These are phyloP conservation scores for Apiospora kogelbergensis DNA, from an alignment of 2,329 filamentous ascomycete genomes.

Conservation along the genomic window DNA sequence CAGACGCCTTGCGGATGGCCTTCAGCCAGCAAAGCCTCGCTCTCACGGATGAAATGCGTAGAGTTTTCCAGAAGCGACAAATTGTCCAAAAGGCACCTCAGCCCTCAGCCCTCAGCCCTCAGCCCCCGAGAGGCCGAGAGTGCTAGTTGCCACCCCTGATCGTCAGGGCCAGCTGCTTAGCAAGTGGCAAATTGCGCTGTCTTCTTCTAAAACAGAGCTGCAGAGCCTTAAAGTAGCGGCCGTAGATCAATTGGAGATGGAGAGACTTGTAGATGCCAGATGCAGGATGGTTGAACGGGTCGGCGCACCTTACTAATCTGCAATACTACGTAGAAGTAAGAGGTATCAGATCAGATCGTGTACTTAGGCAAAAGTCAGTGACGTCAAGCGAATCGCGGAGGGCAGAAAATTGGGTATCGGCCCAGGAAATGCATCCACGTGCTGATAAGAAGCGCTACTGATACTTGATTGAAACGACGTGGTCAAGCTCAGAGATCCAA, in stretches of 20 bases:
- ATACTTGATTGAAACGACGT: constrained; percentile 9
- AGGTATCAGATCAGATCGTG: not conserved
- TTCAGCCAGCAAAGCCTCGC: not conserved
- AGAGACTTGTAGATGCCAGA: not conserved
- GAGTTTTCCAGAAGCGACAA: not conserved
- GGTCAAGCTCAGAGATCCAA: constrained; percentile 10
- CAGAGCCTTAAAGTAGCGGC: not conserved
- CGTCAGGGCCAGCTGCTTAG: constrained; percentile 12
- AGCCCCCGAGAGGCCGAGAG: not conserved
- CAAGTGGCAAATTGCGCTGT: constrained; percentile 13
- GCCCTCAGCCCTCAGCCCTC: no score
- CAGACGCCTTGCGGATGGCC: not conserved
- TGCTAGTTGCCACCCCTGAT: constrained; percentile 16
- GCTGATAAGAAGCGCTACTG: constrained; percentile 12
- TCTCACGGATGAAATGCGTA: not conserved
- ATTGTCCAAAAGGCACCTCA: not conserved
- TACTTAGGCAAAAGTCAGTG: not conserved
- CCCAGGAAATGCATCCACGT: constrained; percentile 6
- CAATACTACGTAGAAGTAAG: not conserved
- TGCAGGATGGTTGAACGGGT: not conserved
- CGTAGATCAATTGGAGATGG: not conserved
- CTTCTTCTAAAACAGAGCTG: not conserved
- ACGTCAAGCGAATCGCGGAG: not conserved
- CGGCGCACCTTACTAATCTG: not conserved
- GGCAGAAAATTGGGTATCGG: not conserved